Evolutionary conservation across 495 filamentous ascomycete species (phyloP).

Genomic region (Lasiosphaeriaceae sp.): DNA sequence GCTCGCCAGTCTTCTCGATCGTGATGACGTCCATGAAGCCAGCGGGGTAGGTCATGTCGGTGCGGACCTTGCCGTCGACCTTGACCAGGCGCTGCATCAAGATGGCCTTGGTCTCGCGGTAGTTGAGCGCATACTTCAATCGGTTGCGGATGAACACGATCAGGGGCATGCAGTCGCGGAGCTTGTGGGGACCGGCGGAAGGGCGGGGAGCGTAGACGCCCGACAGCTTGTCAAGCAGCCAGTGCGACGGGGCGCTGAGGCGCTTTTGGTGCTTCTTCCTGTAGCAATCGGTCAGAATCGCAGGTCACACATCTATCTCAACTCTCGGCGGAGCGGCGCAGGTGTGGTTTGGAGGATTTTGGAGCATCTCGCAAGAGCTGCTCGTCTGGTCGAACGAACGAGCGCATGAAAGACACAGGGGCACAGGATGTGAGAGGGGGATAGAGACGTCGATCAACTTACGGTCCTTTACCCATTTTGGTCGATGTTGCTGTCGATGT

Average conservation of each 20-base stretch:
- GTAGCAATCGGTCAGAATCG: conserved; percentile 25
- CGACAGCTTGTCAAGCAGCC: conserved; percentile 99
- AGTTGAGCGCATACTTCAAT: conserved; percentile 99
- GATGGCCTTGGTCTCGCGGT: conserved; percentile 94
- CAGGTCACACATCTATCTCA: conserved; percentile 2
- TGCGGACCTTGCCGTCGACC: conserved; percentile 99
- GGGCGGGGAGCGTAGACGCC: conserved; percentile 95
- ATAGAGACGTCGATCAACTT: conserved; percentile 27
- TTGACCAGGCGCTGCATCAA: conserved; percentile 99
- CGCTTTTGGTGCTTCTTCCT: conserved; percentile 99
- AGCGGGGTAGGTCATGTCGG: conserved; percentile 93
- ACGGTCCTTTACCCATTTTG: conserved; percentile 51
- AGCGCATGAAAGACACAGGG: background rate
- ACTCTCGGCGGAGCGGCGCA: background rate
- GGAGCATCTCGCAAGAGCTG: background rate
- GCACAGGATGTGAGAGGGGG: background rate
- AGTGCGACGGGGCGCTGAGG: conserved; percentile 96
- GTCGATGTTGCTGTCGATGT: conserved; percentile 24
- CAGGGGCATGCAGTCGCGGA: conserved; percentile 96
- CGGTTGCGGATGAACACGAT: conserved; percentile 99
- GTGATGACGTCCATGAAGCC: conserved; percentile 99
- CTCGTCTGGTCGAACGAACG: background rate
- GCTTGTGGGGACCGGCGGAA: conserved; percentile 97
- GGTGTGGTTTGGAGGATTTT: background rate
- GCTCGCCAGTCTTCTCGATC: conserved; percentile 98